A percentile compares a stretch with the other conserved stretches of the same genome.
Conservation (phyloP, 495 filamentous ascomycete genomes). For the Aspergillus nidulans region DNA sequence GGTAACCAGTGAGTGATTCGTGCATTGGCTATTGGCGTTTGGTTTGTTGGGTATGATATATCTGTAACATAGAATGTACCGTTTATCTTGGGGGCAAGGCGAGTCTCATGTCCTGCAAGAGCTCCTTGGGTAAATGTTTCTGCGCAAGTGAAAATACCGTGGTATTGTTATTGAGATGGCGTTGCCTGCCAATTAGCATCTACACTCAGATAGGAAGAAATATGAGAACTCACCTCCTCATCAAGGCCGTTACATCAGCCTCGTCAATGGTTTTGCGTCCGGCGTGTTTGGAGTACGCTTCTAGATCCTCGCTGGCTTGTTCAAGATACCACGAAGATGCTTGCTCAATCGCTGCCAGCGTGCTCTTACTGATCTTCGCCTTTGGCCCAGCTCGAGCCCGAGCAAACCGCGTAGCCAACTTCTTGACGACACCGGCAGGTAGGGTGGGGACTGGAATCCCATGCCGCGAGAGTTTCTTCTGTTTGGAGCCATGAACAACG, state of each 20-base stretch:
- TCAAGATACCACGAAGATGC: conserved; percentile 88
- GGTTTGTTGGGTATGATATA: conserved; percentile 11
- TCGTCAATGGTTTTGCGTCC: conserved; percentile 82
- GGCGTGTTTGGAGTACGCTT: conserved; percentile 75
- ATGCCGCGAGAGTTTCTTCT: conserved; percentile 61
- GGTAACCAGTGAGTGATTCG: conserved; percentile 44
- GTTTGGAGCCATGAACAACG: conserved; percentile 28
- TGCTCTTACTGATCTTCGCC: conserved; percentile 64
- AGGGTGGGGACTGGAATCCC: conserved; percentile 74
- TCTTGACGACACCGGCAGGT: conserved; percentile 65
- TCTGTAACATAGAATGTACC: conserved; percentile 14
- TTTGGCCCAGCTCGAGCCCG: conserved; percentile 56
- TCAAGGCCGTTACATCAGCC: conserved; percentile 71
- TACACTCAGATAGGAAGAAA: not conserved
- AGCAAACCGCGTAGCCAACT: conserved; percentile 67
- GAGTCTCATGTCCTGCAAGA: conserved; percentile 78
- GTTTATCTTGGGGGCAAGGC: conserved; percentile 51
- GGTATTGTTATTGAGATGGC: conserved; percentile 63
- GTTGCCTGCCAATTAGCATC: conserved; percentile 61
- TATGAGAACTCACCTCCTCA: conserved; percentile 59
- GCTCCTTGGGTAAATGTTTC: conserved; percentile 73
- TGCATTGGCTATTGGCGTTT: conserved; percentile 24
- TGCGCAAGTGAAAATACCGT: conserved; percentile 82
- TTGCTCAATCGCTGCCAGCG: conserved; percentile 66
- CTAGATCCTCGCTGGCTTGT: conserved; percentile 73